phyloP scores from a whole-genome alignment of 225 moss, liverwort and hornwort species.

The Asterella californica region DNA sequence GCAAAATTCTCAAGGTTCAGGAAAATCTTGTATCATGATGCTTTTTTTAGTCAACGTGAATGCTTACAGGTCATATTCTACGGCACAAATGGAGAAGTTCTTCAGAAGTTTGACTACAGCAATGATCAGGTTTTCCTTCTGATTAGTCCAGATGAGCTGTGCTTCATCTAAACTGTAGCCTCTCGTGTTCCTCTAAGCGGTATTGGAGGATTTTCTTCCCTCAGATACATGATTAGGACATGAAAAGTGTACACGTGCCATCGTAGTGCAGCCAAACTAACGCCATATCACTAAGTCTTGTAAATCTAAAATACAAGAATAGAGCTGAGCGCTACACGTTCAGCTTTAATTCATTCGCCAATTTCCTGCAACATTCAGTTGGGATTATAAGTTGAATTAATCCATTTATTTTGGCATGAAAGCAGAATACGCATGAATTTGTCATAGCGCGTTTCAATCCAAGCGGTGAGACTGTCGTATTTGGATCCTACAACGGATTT shows the following conservation, averaged over 20 bases:
- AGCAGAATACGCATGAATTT: constrained; percentile 66
- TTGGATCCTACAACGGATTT: constrained; percentile 77
- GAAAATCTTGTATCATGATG: neutral
- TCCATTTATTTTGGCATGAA: neutral
- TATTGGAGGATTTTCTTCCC: no score
- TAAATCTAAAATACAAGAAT: no score
- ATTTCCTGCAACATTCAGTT: neutral
- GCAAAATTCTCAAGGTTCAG: neutral
- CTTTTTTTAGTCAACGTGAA: neutral
- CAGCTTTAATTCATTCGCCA: no score
- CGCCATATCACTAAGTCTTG: no score
- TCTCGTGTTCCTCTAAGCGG: no score
- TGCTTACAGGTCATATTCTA: constrained; percentile 64
- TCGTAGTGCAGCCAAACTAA: no score
- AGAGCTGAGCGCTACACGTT: no score
- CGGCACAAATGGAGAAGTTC: constrained; percentile 55
- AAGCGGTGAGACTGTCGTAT: constrained; percentile 70
- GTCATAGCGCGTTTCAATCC: constrained; percentile 73
- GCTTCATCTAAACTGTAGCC: no score
- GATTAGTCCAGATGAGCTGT: neutral
- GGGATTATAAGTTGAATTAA: neutral
- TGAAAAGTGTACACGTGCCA: no score
- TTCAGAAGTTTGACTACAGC: constrained; percentile 88
- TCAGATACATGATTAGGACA: no score
- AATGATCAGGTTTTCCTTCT: constrained; percentile 44